Evolutionary conservation across 1,284 basidiomycete genomes (phyloP).

Genomic region (Xerocomus nothofagi): DNA sequence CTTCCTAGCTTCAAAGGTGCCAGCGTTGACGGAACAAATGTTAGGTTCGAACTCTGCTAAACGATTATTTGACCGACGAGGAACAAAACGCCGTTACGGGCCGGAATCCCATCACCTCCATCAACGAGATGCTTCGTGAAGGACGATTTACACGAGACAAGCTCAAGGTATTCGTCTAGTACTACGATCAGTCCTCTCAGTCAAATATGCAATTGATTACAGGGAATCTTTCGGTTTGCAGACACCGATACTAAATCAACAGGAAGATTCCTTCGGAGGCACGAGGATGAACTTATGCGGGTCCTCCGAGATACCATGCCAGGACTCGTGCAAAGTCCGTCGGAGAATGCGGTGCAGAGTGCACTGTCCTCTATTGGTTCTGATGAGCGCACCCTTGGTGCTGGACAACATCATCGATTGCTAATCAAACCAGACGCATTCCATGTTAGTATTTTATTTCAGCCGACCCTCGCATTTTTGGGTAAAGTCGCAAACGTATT

Average conservation of each 20-base stretch:
- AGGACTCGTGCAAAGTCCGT: slow-evolving; percentile 78
- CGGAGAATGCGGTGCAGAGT: slow-evolving; percentile 62
- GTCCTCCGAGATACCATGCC: slow-evolving; percentile 91
- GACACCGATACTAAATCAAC: slow-evolving; percentile 81
- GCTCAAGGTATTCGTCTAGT: slow-evolving; percentile 57
- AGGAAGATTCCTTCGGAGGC: slow-evolving; percentile 65
- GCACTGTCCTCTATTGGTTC: slow-evolving; percentile 58
- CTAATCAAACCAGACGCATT: slow-evolving; percentile 92
- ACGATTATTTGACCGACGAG: slow-evolving; percentile 91
- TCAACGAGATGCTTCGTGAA: slow-evolving; percentile 93
- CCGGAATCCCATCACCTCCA: slow-evolving; percentile 86
- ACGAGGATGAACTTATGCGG: slow-evolving; percentile 86
- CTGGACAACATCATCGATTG: slow-evolving; percentile 79
- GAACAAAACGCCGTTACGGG: slow-evolving; percentile 74
- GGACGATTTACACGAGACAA: slow-evolving; percentile 77
- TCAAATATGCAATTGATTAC: slow-evolving; percentile 11
- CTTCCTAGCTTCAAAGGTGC: slow-evolving; percentile 1
- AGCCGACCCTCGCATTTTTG: slow-evolving; percentile 88
- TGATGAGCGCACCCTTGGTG: slow-evolving; percentile 71
- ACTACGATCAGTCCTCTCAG: not conserved
- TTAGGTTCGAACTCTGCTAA: slow-evolving; percentile 82
- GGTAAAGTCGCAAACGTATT: slow-evolving; percentile 70
- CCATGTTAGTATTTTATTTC: slow-evolving; percentile 92
- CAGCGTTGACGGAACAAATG: slow-evolving; percentile 3
- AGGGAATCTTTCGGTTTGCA: slow-evolving; percentile 88